Base-by-base conservation (phyloP, 441 rosid genomes). In the Raphanus hybrid region DNA sequence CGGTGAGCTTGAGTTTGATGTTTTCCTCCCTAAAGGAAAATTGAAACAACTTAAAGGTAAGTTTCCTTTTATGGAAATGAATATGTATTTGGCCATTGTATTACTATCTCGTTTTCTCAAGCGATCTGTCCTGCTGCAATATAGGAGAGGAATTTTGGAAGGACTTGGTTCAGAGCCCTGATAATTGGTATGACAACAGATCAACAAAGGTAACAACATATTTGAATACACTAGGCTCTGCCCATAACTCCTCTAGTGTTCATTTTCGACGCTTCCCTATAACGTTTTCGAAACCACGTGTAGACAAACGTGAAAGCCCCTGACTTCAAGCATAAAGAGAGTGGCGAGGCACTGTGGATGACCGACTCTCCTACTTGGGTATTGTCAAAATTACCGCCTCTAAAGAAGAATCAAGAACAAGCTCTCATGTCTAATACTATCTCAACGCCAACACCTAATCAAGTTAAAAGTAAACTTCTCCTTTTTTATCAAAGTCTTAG, bases 271-370 rank as follows among this genome's bases (percentile, higher is more conserved):
- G 4, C 6, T 59, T 35, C 8, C 59, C 12, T 11, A 1, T 43
- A 69, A 39, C 2, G 26, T 54, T 20, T 32, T 32, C 0, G 1
- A 57, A 67, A 5, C 3, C 11, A 65, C 4, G 0, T 43, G 76
- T 75, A 89, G 96, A 62, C 37, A 62, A 85, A 82, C 41, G 67
- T 50, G 10, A 88, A 79, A 81, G 67, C 75, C 67, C 96, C 93
- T 0, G 92, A 91, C 75, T 89, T 89, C 80, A 87, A 83, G 86
- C 91, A 88, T 74, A 89, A 84, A 76, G 88, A 87, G 69, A 84
- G 88, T 2, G 84, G 89, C 14, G 75, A 85, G 74, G 89, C 59
- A 20, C 84, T 87, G 18, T 91, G 93, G 92, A 87, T 91, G 14
- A 64, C 20, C 8, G 43, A 58, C 14, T 75, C 90, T 41, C 91